Evolutionary conservation across 352 stramenopile genomes (phyloP).

Genomic region (Detonula confervacea): DNA sequence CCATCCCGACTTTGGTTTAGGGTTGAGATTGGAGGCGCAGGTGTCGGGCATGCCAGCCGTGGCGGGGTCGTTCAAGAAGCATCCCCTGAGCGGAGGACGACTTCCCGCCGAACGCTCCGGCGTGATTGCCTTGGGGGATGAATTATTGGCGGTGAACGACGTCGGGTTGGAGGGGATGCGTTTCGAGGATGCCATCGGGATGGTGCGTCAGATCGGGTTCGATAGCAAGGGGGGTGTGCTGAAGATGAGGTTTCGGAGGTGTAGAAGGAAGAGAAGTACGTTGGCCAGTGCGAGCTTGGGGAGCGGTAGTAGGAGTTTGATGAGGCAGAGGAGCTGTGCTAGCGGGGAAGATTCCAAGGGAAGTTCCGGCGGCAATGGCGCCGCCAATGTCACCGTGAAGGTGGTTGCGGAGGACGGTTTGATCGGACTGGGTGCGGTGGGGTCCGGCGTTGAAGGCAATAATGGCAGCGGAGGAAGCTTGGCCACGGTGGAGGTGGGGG

Average conservation of each 20-base stretch:
- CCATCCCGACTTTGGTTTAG: conserved; percentile 83
- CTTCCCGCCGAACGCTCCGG: conserved; percentile 79
- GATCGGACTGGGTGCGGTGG: neutral
- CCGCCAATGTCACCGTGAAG: too few relatives aligned
- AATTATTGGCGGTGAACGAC: conserved; percentile 81
- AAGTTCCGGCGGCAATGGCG: too few relatives aligned
- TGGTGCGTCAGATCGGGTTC: conserved; percentile 77
- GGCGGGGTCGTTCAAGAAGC: conserved; percentile 83
- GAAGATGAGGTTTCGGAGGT: conserved; percentile 66
- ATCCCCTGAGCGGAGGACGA: conserved; percentile 78
- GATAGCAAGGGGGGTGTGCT: conserved; percentile 61
- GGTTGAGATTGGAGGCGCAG: conserved; percentile 79
- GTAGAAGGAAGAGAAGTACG: conserved; percentile 30
- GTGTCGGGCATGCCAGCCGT: conserved; percentile 74
- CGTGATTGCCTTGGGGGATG: conserved; percentile 77
- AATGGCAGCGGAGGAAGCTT: conserved; percentile 42
- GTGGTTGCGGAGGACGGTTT: conserved; percentile 9
- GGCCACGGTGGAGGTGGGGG: conserved; percentile 60
- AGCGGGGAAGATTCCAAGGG: too few relatives aligned
- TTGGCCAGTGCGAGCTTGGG: conserved; percentile 3
- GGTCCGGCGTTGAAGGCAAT: neutral
- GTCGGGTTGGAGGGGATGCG: conserved; percentile 68
- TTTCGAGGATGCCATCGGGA: conserved; percentile 84
- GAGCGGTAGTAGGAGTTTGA: conserved; percentile 6
- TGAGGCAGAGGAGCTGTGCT: too few relatives aligned